These are phyloP conservation scores for Eucalyptus paniculata DNA, from an alignment of 345 rosid genomes.

Conservation along the genomic window DNA sequence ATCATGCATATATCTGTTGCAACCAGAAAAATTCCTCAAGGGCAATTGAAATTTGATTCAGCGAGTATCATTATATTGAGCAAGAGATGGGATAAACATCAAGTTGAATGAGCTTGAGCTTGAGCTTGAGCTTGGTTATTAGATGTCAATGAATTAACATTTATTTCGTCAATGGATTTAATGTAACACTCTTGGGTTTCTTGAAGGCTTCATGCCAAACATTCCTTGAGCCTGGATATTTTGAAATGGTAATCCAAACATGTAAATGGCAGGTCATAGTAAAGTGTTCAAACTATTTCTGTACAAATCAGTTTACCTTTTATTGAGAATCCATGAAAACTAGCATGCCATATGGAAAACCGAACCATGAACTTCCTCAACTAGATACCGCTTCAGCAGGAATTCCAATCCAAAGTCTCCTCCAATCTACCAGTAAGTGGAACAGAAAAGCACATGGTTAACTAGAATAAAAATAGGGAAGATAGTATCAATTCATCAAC, in stretches of 20 bases:
- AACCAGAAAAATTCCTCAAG: not conserved
- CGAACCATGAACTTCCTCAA: not conserved
- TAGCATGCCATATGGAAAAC: not conserved
- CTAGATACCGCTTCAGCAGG: accelerated
- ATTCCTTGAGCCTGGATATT: not conserved
- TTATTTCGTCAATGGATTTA: not conserved
- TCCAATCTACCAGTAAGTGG: not conserved
- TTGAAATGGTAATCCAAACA: not conserved
- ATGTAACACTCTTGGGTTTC: no score
- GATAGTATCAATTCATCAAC: not conserved
- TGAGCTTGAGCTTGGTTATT: not conserved
- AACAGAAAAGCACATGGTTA: not conserved
- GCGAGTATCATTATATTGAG: not conserved
- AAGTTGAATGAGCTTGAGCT: not conserved
- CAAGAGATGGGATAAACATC: not conserved
- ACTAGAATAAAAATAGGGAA: not conserved
- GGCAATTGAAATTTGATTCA: not conserved
- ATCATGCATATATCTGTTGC: not conserved
- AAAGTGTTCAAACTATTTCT: not conserved
- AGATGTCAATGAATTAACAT: not conserved
- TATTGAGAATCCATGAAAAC: not conserved
- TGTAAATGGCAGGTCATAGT: not conserved
- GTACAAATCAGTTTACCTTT: not conserved
- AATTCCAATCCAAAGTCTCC: no score
- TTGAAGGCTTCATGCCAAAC: not conserved